These are phyloP conservation scores for Sporodiniella umbellata DNA, from an alignment of 371 early-diverging fungal species.

Conservation along the genomic window DNA sequence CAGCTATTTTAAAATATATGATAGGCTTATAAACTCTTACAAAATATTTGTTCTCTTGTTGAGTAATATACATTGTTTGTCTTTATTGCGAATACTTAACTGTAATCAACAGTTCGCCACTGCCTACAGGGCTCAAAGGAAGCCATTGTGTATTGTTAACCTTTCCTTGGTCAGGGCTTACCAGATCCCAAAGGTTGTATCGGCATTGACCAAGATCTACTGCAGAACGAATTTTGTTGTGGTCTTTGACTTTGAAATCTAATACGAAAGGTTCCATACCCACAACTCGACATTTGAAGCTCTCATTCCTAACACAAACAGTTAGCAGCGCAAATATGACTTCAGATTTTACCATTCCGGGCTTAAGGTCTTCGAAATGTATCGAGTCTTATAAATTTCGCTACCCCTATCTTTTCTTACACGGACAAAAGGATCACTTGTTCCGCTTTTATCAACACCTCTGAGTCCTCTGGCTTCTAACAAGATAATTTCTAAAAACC, in stretches of 20 bases:
- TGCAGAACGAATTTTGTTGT: slow-evolving; percentile 62
- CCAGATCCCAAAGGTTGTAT: slow-evolving; percentile 56
- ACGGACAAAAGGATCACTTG: slow-evolving; percentile 61
- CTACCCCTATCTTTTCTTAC: slow-evolving; percentile 49
- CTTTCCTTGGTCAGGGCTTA: slow-evolving; percentile 27
- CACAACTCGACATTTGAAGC: slow-evolving; percentile 23
- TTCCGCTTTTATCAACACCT: slow-evolving; percentile 62
- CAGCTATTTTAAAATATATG: too few species aligned
- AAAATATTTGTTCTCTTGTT: too few species aligned
- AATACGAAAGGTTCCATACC: slow-evolving; percentile 46
- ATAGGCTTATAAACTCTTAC: too few species aligned
- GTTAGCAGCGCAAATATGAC: slow-evolving; percentile 1
- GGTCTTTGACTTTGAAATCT: slow-evolving; percentile 63
- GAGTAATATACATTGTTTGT: too few species aligned
- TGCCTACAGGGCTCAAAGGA: slow-evolving; percentile 35
- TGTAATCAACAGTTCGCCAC: slow-evolving; percentile 37
- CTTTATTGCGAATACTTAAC: not conserved
- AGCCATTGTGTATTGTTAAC: slow-evolving; percentile 31
- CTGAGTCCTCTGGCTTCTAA: slow-evolving; percentile 58
- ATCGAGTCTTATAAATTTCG: slow-evolving; percentile 69
- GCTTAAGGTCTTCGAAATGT: slow-evolving; percentile 71
- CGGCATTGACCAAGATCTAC: slow-evolving; percentile 61
- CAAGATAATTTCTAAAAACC: slow-evolving; percentile 46
- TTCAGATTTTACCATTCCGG: slow-evolving; percentile 59
- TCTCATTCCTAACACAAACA: slow-evolving; percentile 29